Evolutionary conservation across 805 yeast genomes (phyloP), one percentile per base, ranked within the genome.

Genomic region (Candida sanyiensis): DNA sequence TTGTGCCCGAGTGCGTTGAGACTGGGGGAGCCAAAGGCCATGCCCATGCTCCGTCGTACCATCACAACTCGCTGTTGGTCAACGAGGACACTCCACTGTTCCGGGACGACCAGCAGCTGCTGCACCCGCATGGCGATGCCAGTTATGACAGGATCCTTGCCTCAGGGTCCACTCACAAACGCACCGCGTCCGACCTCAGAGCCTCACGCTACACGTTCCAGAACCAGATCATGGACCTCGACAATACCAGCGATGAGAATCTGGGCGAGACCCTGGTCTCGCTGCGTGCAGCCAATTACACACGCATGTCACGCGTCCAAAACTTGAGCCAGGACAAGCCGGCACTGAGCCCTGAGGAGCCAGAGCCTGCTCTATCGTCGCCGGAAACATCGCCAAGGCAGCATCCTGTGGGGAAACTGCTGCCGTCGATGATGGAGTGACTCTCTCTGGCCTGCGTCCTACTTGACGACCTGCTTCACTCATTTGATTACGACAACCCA

Each of bases 221-320:
- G 13, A 27, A 33, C 15, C 30, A 13, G 15, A 7, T 22, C n/a
- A 18, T 27, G 29, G 28, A 21, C n/a, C 19, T 25, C 33, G 44
- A 31, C 38, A 17, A 33, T 37, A 21, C 38, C 28, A n/a, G 40
- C 36, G 37, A 46, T 27, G 37, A 37, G 40, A 39, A 12, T 22
- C 44, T 18, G 35, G 45, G 17, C 17, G 53, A 50, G 21, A 46
- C 49, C 0, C 30, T 48, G 11, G 48, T 41, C 2, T 25, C 47
- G 7, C 33, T 50, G 12, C 37, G 48, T 26, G 52, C 53, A 13
- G 54, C 56, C 5, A 44, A 39, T 21, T 39, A 35, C 22, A 23
- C 49, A 3, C 46, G 52, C 38, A 16, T 40, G 22, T 32, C 48
- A 43, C 40, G 55, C 42, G 31, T 34, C 12, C 23, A 39, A 10